Conservation (phyloP, 2,329 filamentous ascomycete species). For the Aspergillus latus region DNA sequence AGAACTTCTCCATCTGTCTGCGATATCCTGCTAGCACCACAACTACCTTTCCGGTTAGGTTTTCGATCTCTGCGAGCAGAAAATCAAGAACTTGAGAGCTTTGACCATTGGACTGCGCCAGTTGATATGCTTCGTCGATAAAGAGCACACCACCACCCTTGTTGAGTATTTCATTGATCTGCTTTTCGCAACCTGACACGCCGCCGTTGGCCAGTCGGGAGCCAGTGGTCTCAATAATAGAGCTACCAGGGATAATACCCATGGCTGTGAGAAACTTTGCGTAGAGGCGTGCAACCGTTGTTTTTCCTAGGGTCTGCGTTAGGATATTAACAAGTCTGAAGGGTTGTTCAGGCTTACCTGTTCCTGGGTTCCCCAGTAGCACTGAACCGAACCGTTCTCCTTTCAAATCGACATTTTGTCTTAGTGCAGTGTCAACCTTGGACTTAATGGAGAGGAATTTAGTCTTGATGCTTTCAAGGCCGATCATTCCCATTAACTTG, state of each 20-base stretch:
- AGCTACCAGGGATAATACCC: constrained; percentile 60
- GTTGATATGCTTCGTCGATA: constrained; percentile 77
- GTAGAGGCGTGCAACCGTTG: constrained; percentile 71
- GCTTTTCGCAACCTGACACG: constrained; percentile 56
- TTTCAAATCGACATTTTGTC: constrained; percentile 57
- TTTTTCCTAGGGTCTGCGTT: constrained; percentile 66
- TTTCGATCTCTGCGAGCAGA: constrained; percentile 71
- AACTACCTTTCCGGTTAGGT: constrained; percentile 65
- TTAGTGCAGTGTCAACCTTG: constrained; percentile 59
- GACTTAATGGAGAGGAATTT: constrained; percentile 63
- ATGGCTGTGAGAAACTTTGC: constrained; percentile 63
- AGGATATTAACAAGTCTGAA: neutral
- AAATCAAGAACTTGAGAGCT: constrained; percentile 68
- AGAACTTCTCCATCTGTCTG: constrained; percentile 74
- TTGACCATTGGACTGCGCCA: constrained; percentile 58
- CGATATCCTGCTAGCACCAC: constrained; percentile 73
- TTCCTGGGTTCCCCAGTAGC: constrained; percentile 73
- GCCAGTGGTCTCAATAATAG: constrained; percentile 68
- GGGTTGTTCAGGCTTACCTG: constrained; percentile 54
- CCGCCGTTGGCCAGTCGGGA: constrained; percentile 65
- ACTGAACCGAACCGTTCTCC: constrained; percentile 62
- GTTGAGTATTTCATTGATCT: constrained; percentile 58
- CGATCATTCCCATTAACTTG: constrained; percentile 67
- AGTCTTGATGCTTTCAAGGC: constrained; percentile 67
- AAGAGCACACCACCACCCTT: constrained; percentile 68